Evolutionary conservation across 1,284 basidiomycete species (phyloP).

Genomic region (Afroboletus lepidellus): DNA sequence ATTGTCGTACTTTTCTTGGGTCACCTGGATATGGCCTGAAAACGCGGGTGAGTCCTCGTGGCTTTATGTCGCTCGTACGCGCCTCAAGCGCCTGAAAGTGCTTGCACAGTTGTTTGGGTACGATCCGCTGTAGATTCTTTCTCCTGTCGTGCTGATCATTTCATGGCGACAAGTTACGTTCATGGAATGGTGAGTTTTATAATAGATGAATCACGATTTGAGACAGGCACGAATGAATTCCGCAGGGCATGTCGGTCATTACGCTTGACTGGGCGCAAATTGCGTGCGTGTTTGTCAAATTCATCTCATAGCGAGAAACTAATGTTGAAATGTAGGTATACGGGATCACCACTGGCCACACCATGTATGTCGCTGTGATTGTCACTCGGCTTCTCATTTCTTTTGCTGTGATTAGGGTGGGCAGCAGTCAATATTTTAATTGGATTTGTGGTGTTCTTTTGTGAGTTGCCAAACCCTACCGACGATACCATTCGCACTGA

Average conservation of each 20-base stretch:
- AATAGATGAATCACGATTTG: not conserved
- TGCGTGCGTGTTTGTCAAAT: slow-evolving; percentile 16
- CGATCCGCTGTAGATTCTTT: slow-evolving; percentile 4
- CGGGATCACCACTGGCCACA: slow-evolving; percentile 42
- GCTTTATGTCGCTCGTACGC: not conserved
- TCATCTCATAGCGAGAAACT: not conserved
- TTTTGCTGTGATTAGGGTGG: slow-evolving; percentile 40
- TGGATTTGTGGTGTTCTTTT: slow-evolving; percentile 63
- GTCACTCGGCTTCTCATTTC: slow-evolving; percentile 4
- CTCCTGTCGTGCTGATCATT: too few relatives aligned
- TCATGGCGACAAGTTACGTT: slow-evolving; percentile 48
- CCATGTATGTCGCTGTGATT: slow-evolving; percentile 27
- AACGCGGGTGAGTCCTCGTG: slow-evolving; percentile 37
- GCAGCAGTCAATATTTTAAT: slow-evolving; percentile 60
- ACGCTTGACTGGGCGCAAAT: slow-evolving; percentile 75
- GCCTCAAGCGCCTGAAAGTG: slow-evolving; percentile 27
- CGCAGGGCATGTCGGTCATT: slow-evolving; percentile 64
- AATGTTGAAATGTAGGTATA: slow-evolving; percentile 31
- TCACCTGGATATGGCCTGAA: slow-evolving; percentile 81
- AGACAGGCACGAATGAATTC: not conserved
- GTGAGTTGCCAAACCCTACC: slow-evolving; percentile 23
- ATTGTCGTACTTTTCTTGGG: slow-evolving; percentile 64
- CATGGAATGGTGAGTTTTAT: slow-evolving; percentile 36
- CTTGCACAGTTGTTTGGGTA: slow-evolving; percentile 82
- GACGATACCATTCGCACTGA: not conserved